Percentiles rank a stretch among this genome's conserved stretches.
These are phyloP conservation scores for Solanum phureja DNA, from an alignment of 257 asterid species.

Conservation along the genomic window DNA sequence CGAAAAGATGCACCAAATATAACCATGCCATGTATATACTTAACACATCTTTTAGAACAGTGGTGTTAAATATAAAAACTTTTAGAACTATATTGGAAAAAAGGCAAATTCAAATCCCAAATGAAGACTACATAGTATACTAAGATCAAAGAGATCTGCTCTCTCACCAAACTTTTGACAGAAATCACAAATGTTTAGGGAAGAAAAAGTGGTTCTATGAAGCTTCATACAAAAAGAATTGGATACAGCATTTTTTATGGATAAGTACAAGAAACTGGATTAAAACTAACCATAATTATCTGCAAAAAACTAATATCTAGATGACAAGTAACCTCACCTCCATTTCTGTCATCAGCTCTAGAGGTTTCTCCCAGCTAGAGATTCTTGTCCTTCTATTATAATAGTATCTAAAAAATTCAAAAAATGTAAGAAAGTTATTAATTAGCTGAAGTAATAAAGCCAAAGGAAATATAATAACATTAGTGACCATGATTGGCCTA, in stretches of 20 bases:
- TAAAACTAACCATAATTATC: neutral
- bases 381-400: slow-evolving; percentile 61
- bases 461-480: neutral
- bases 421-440: neutral
- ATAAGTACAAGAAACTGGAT: neutral
- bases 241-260: neutral
- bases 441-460: neutral
- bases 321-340: slow-evolving; percentile 42
- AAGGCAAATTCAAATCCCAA: neutral
- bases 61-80: neutral
- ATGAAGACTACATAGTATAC: neutral
- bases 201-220: neutral
- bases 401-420: slow-evolving; percentile 40
- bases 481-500: neutral
- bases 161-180: neutral
- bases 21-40: neutral
- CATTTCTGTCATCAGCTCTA: slow-evolving; percentile 63
- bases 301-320: neutral
- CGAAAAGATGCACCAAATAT: neutral
- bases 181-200: neutral
- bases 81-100: neutral
- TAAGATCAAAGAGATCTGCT: neutral
- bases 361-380: slow-evolving; percentile 90
- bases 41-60: neutral
- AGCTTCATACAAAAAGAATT: neutral